Evolutionary conservation across 371 early-diverging fungal genomes (phyloP).

Genomic region (Mucor mucedo): DNA sequence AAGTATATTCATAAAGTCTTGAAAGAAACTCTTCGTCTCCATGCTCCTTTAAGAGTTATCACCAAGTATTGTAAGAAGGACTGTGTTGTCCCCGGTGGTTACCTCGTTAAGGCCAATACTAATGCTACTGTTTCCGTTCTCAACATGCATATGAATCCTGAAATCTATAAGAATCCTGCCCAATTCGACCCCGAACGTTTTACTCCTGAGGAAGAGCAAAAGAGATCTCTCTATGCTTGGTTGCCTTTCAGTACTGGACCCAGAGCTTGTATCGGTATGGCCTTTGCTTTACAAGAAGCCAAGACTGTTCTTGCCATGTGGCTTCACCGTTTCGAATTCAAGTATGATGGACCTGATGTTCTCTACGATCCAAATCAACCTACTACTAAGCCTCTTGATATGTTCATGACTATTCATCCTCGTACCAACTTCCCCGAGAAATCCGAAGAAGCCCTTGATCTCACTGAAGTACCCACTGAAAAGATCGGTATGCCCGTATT

Average conservation of each 20-base stretch:
- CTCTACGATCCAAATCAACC: conserved; percentile 39
- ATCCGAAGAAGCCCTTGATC: background rate
- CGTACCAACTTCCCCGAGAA: conserved; percentile 50
- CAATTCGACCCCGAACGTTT: conserved; percentile 62
- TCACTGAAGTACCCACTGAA: conserved; percentile 3
- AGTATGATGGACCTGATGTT: conserved; percentile 45
- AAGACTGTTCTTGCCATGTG: conserved; percentile 59
- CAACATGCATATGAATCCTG: conserved; percentile 50
- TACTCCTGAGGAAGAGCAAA: conserved; percentile 57
- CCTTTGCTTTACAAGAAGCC: conserved; percentile 63
- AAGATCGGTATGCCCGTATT: background rate
- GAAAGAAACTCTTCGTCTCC: conserved; percentile 60
- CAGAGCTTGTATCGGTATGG: conserved; percentile 13
- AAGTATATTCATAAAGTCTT: conserved; percentile 50
- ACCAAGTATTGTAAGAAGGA: conserved; percentile 58
- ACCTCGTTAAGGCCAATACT: conserved; percentile 32
- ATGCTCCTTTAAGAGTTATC: conserved; percentile 55
- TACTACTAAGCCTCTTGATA: conserved; percentile 46
- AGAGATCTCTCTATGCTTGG: conserved; percentile 59
- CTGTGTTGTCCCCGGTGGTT: conserved; percentile 56
- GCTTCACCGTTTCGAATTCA: conserved; percentile 49
- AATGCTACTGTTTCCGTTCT: conserved; percentile 29
- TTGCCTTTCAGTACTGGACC: conserved; percentile 60
- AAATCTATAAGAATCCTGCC: conserved; percentile 51
- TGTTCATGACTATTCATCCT: conserved; percentile 42